phyloP scores from a whole-genome alignment of 2,329 filamentous ascomycete species.

The Endocalyx cinctus region DNA sequence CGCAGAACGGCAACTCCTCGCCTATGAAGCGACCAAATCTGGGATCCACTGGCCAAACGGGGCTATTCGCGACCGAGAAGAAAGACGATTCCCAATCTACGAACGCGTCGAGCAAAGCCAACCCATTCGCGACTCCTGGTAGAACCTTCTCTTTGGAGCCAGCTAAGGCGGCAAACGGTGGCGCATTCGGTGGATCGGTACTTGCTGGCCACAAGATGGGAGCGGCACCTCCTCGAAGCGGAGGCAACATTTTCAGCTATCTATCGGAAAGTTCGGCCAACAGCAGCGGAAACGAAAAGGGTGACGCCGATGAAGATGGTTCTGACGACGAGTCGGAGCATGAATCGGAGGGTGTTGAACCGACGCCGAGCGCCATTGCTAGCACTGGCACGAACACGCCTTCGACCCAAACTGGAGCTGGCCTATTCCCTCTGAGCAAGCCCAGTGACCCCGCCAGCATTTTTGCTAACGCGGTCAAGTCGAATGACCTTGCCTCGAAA shows the following conservation, averaged over 20 bases:
- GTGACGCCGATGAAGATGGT: constrained; percentile 40
- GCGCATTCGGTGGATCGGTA: constrained; percentile 16
- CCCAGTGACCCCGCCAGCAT: constrained; percentile 13
- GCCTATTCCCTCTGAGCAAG: constrained; percentile 28
- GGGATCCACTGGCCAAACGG: constrained; percentile 4
- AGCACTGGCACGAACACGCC: constrained; percentile 38
- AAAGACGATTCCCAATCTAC: constrained; percentile 16
- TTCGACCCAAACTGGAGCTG: constrained; percentile 28
- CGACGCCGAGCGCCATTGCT: constrained; percentile 37
- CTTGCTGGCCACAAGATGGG: constrained; percentile 19
- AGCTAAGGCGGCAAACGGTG: constrained; percentile 28
- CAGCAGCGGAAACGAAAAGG: constrained; percentile 46
- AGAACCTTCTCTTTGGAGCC: constrained; percentile 37
- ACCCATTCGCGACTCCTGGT: constrained; percentile 29
- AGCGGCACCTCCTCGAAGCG: constrained; percentile 19
- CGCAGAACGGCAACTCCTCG: constrained; percentile 27
- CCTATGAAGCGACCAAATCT: constrained; percentile 19
- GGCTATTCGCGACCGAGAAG: constrained; percentile 16
- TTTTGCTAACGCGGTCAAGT: constrained; percentile 16
- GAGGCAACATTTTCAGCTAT: constrained; percentile 55
- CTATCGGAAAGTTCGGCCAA: constrained; percentile 54
- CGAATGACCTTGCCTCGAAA: constrained; percentile 16
- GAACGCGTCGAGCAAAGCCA: constrained; percentile 25
- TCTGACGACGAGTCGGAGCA: constrained; percentile 41
- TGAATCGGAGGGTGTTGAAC: constrained; percentile 35